A percentile compares a stretch with the other conserved stretches of the same genome.
phyloP scores from a whole-genome alignment of 176 grass and related monocot species.

The Oryza punctata region DNA sequence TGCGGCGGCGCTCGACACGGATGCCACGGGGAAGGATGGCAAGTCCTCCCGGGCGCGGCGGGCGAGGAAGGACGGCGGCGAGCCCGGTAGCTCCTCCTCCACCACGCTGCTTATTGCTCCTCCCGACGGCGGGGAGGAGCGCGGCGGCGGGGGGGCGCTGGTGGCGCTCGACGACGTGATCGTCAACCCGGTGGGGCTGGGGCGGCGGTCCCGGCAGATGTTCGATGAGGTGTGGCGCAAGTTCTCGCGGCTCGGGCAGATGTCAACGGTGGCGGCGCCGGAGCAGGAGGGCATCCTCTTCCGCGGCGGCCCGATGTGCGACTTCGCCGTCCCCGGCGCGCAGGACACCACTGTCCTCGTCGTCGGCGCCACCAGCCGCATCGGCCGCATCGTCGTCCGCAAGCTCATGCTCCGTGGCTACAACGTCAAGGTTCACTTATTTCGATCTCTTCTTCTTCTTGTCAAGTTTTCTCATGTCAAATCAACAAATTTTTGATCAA shows the following conservation, averaged over 20 bases:
- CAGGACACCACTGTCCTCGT: constrained; percentile 95
- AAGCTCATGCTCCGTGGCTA: constrained; percentile 97
- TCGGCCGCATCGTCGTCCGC: constrained; percentile 83
- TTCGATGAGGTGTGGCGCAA: constrained; percentile 99
- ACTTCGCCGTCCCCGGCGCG: constrained; percentile 84
- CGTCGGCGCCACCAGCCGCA: constrained; percentile 82
- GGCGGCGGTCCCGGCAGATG: constrained; percentile 77
- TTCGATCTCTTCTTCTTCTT: neutral
- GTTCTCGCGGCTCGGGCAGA: constrained; percentile 95
- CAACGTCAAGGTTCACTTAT: constrained; percentile 78
- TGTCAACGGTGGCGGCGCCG: constrained; percentile 53
- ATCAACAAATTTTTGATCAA: neutral
- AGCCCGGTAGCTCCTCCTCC: too few species aligned
- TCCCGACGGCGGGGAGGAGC: too few species aligned
- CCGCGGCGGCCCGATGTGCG: constrained; percentile 81
- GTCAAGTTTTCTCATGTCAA: neutral
- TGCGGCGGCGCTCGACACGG: constrained; percentile 25
- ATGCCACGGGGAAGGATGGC: neutral
- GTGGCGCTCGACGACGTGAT: constrained; percentile 80
- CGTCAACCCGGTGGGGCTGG: constrained; percentile 82
- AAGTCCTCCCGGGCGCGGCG: too few species aligned
- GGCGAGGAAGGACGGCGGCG: neutral
- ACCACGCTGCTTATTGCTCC: too few species aligned
- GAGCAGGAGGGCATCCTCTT: constrained; percentile 55
- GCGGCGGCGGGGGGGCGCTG: neutral